phyloP scores from a whole-genome alignment of 768 basidiomycete species.

The Cubamyces sp. region DNA sequence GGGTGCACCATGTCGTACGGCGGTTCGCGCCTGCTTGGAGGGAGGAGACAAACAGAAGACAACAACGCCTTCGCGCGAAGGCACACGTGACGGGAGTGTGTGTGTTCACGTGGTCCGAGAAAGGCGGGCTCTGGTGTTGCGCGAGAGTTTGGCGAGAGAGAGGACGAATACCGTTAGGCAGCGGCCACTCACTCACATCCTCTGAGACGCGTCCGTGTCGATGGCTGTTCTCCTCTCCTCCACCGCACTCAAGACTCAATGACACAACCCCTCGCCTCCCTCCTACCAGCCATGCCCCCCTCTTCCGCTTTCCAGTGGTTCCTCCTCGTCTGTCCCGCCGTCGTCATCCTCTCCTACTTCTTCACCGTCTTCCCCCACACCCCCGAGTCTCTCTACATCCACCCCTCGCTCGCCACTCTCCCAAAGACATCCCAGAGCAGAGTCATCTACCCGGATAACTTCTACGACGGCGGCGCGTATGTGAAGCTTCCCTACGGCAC shows the following conservation, averaged over 20 bases:
- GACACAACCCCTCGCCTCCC: not conserved
- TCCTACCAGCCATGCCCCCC: slow-evolving; percentile 29
- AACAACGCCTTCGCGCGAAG: slow-evolving; percentile 28
- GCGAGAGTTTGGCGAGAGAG: not conserved
- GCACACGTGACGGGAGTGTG: slow-evolving; percentile 26
- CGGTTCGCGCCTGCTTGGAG: slow-evolving; percentile 6
- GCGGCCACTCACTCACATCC: not conserved
- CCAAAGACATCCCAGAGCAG: slow-evolving; percentile 60
- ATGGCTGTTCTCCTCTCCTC: not conserved
- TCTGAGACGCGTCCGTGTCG: not conserved
- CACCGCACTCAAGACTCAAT: slow-evolving; percentile 6
- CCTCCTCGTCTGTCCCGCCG: slow-evolving; percentile 62
- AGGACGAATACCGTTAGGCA: too few relatives aligned
- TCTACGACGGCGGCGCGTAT: slow-evolving; percentile 65
- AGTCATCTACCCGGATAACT: slow-evolving; percentile 74
- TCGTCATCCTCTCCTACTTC: slow-evolving; percentile 63
- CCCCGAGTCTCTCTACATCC: slow-evolving; percentile 51
- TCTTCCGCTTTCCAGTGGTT: slow-evolving; percentile 41
- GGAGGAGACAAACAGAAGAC: slow-evolving; percentile 16
- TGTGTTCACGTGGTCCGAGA: slow-evolving; percentile 13
- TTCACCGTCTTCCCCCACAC: slow-evolving; percentile 68
- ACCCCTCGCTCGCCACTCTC: slow-evolving; percentile 64
- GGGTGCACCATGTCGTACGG: not conserved
- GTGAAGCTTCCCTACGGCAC: slow-evolving; percentile 66
- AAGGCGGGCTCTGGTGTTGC: slow-evolving; percentile 2